A percentile compares a stretch with the other conserved stretches of the same genome.
Conservation (phyloP, 1,284 basidiomycete genomes). For the Cryptococcus hybrid region DNA sequence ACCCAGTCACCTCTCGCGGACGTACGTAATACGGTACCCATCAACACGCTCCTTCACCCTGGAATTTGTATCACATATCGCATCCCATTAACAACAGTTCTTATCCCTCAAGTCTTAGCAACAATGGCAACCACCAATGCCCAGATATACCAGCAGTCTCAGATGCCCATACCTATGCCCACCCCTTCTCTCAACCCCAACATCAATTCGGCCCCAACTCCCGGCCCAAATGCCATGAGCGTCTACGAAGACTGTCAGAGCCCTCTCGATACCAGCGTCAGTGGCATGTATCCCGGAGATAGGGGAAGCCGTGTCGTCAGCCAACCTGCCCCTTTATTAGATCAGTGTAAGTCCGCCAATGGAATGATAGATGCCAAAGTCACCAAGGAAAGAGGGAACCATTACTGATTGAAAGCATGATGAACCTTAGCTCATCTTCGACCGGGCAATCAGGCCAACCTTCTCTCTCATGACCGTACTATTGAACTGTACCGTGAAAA, state of each 20-base stretch:
- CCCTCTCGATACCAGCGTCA: slow-evolving; percentile 7
- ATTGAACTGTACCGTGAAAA: slow-evolving; percentile 96
- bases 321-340: slow-evolving; percentile 41
- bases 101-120: not conserved
- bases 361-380: not conserved
- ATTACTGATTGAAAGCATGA: not conserved
- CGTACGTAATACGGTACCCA: too few relatives aligned
- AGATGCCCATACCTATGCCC: not conserved
- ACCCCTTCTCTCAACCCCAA: slow-evolving; percentile 1
- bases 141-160: not conserved
- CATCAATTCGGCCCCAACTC: not conserved
- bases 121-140: not conserved
- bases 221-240: not conserved
- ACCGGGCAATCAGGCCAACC: slow-evolving; percentile 86
- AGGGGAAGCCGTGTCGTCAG: slow-evolving; percentile 28
- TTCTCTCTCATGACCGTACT: slow-evolving; percentile 92
- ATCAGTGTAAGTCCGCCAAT: slow-evolving; percentile 44
- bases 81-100: not conserved
- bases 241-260: slow-evolving; percentile 8
- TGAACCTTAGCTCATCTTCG: slow-evolving; percentile 66
- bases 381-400: not conserved
- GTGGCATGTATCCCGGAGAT: slow-evolving; percentile 15
- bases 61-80: too few relatives aligned
- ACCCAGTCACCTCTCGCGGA: too few relatives aligned
- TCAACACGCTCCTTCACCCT: too few relatives aligned